Evolutionary conservation across 805 yeast species (phyloP), one percentile per base, ranked within the genome.

Genomic region (Jamesozyma gamospora): DNA sequence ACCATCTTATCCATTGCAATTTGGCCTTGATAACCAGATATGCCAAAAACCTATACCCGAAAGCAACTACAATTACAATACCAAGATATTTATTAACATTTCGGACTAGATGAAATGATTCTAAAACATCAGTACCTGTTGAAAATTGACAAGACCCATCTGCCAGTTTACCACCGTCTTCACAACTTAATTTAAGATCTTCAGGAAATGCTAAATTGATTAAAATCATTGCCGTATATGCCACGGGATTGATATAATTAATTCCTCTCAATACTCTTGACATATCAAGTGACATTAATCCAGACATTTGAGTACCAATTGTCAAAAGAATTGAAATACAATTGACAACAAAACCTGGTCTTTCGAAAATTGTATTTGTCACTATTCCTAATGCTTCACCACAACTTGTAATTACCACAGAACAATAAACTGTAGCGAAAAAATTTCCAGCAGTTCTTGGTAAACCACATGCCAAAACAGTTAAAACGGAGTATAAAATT

Each of bases 351-450:
- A 85, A 74, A 0, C 95, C 95, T 26, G 85, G 72, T 50, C 85
- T 86, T 35, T 66, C 62, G 51, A 86, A 79, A 1, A 81, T 49
- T 4, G 88, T 78, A 52, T 83, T 84, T 42, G 86, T 81, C 36
- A 82, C 69, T 6, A 86, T 82, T 0, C 95, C 96, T 26, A 86
- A 64, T 6, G 90, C 79, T 56, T 86, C 95, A 28, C 95, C 95
- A 44, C 87, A 77, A 46, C 78, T 75, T 14, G 79, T 71, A 18
- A 77, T 69, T 19, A 72, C 62, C 41, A 75, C 63, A 0, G 77
- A 49, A 21, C 75, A 67, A 46, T 76, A 75, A 16, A 75, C 69
- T 49, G 79, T 65, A 0, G 79, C 69, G 50, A 87, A 85, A 51
- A 72, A 86, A 67, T 81, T 73, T 1, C 66, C 74, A 0, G 78